Conservation (phyloP, 1,284 basidiomycete species). For the Megacollybia platyphylla region DNA sequence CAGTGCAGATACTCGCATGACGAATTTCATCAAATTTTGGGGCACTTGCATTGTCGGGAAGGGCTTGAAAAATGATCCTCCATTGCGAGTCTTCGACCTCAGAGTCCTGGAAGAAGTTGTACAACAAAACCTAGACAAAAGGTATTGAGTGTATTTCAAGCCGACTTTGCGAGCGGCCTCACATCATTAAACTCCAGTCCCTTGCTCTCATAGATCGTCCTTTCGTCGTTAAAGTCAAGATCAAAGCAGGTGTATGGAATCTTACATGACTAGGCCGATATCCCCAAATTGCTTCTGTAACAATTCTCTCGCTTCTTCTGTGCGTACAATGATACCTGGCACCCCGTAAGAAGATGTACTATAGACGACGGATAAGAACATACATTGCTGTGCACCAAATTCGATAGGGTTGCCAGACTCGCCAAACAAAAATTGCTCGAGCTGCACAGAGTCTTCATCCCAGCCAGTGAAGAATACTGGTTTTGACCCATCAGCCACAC, state of each 20-base stretch:
- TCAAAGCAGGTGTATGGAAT: neutral
- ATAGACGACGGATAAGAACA: constrained; percentile 5
- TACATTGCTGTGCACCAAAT: constrained; percentile 60
- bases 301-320: constrained; percentile 35
- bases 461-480: constrained; percentile 49
- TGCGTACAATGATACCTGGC: constrained; percentile 57
- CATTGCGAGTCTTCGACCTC: constrained; percentile 34
- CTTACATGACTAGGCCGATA: constrained; percentile 51
- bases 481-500: constrained; percentile 42
- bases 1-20: constrained; percentile 47
- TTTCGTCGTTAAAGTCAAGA: constrained; percentile 12
- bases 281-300: constrained; percentile 44
- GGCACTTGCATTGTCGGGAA: constrained; percentile 16
- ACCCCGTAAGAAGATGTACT: neutral
- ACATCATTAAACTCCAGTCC: constrained; percentile 67
- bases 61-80: constrained; percentile 42
- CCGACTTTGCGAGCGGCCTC: constrained; percentile 8
- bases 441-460: constrained; percentile 37
- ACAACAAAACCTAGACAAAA: constrained; percentile 44
- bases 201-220: constrained; percentile 65
- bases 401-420: constrained; percentile 38
- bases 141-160: neutral
- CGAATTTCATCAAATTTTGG: constrained; percentile 40
- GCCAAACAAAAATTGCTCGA: constrained; percentile 46
- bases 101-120: constrained; percentile 62